phyloP scores from a whole-genome alignment of 1,284 basidiomycete genomes.

The Melampsora abietis-canadensis region DNA sequence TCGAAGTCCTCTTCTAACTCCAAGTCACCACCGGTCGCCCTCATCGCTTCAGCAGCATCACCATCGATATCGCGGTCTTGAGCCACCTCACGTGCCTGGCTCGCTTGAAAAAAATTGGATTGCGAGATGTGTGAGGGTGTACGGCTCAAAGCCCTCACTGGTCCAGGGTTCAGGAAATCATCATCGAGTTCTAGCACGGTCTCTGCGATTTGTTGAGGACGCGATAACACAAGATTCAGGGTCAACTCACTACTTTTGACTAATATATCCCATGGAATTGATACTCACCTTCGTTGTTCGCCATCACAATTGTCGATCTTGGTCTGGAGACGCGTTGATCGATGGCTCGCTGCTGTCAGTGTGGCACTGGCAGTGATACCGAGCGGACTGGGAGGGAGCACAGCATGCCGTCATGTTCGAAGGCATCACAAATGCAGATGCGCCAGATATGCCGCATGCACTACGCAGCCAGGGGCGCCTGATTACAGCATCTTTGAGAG shows the following conservation, averaged over 20 bases:
- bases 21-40: neutral
- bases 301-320: neutral
- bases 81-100: slow-evolving; percentile 7
- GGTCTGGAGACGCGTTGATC: too few relatives aligned
- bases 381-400: too few relatives aligned
- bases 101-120: slow-evolving; percentile 3
- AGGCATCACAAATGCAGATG: too few relatives aligned
- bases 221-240: neutral
- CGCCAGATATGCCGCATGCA: too few relatives aligned
- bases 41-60: slow-evolving; percentile 29
- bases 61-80: slow-evolving; percentile 29
- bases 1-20: slow-evolving; percentile 8
- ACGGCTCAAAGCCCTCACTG: neutral
- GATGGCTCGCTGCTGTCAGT: too few relatives aligned
- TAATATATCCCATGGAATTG: neutral
- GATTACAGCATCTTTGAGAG: too few relatives aligned
- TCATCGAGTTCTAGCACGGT: neutral
- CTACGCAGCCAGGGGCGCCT: too few relatives aligned
- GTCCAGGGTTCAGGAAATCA: neutral
- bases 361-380: too few relatives aligned
- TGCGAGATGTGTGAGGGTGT: neutral
- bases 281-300: slow-evolving; percentile 4
- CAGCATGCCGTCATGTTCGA: too few relatives aligned
- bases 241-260: neutral
- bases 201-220: neutral